Conservation (phyloP, 345 rosid species). For the Cardamine chenopodiifolia region DNA sequence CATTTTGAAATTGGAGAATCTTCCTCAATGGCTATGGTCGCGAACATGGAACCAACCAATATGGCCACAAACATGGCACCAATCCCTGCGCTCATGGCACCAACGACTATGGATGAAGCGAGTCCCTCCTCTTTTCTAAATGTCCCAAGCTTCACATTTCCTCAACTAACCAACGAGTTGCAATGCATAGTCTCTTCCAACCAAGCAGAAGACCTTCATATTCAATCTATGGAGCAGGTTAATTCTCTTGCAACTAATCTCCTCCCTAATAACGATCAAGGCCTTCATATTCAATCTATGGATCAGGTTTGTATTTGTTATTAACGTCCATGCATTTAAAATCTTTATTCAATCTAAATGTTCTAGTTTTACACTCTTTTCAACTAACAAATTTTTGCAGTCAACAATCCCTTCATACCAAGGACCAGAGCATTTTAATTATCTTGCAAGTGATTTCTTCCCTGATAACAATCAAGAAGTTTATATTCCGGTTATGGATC, state of each 20-base stretch:
- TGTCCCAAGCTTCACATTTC: background rate
- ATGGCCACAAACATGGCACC: background rate
- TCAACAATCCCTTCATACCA: background rate
- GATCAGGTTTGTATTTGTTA: background rate
- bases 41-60: background rate
- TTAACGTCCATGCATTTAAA: background rate
- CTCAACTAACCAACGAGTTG: background rate
- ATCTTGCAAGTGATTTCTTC: background rate
- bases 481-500: constrained; percentile 7
- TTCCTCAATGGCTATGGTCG: background rate
- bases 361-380: background rate
- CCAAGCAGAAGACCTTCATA: no score
- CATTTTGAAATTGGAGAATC: background rate
- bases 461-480: background rate
- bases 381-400: background rate
- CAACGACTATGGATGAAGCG: background rate
- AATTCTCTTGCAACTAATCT: background rate
- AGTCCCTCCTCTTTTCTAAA: background rate
- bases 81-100: background rate
- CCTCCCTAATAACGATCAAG: background rate
- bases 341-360: background rate
- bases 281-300: background rate
- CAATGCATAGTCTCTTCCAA: background rate
- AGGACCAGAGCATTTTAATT: background rate
- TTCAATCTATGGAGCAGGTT: background rate